Evolutionary conservation across 2,329 filamentous ascomycete species (phyloP).

Genomic region (Epichloe typhina): DNA sequence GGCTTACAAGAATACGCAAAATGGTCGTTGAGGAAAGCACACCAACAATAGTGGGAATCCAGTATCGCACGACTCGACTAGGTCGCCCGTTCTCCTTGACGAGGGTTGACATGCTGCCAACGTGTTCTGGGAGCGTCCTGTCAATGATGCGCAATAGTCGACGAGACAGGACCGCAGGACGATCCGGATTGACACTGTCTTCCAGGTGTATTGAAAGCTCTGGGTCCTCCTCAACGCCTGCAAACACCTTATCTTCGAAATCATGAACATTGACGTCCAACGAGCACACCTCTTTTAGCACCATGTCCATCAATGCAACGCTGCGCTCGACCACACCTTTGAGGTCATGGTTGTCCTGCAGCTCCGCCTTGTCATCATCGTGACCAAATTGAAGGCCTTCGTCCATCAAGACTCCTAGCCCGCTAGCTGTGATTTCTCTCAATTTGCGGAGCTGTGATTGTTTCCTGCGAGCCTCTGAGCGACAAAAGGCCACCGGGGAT

Average conservation of each 20-base stretch:
- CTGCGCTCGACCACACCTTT: conserved; percentile 69
- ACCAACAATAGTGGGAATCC: conserved; percentile 61
- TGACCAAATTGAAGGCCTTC: conserved; percentile 63
- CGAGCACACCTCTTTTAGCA: conserved; percentile 58
- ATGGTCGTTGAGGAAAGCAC: conserved; percentile 77
- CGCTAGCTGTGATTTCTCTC: conserved; percentile 70
- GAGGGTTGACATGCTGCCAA: conserved; percentile 38
- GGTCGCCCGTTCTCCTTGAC: conserved; percentile 61
- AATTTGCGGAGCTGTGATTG: conserved; percentile 58
- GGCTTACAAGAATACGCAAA: conserved; percentile 63
- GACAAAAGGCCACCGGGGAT: conserved; percentile 63
- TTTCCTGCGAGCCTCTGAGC: conserved; percentile 63
- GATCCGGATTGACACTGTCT: conserved; percentile 29
- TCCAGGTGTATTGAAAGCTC: conserved; percentile 41
- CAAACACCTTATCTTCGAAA: conserved; percentile 54
- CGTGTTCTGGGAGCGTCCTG: conserved; percentile 54
- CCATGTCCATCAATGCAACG: conserved; percentile 73
- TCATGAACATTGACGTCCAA: conserved; percentile 49
- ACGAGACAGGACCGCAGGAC: conserved; percentile 48
- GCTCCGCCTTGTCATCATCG: conserved; percentile 43
- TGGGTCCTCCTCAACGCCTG: conserved; percentile 46
- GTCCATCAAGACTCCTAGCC: conserved; percentile 75
- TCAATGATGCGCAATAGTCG: conserved; percentile 59
- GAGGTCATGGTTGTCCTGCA: conserved; percentile 36
- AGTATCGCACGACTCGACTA: conserved; percentile 65